Base-by-base conservation (phyloP, 345 rosid species). In the Adansonia digitata region DNA sequence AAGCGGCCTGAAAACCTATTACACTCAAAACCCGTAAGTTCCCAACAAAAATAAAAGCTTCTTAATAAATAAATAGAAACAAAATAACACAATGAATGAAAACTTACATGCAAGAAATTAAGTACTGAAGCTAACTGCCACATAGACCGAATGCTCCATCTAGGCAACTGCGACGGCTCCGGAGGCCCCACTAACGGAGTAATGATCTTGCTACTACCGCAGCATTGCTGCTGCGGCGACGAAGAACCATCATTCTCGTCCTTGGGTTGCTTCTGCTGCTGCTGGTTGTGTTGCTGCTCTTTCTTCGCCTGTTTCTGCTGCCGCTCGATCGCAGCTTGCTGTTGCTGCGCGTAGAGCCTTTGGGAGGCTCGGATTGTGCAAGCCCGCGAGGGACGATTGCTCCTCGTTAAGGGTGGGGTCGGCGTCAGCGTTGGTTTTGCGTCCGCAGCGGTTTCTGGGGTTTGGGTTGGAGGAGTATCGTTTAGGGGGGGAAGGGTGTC, bases 131-230 rank as follows among this genome's bases (percentile, higher is more conserved):
- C 97, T 82, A 96, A 86, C 82, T 96, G 97, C 98, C 98, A 93
- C 98, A 96, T 96, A 26, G 92, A 92, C 66, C 99, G 93, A 77
- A 96, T 94, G 78, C 73, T 93, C 99, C 99, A 92, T 69, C 99
- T 84, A 26, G 97, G 90, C 86, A 92, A 77, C 88, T 89, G 98
- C 5, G 97, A 80, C 34, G 94, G 87, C 79, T 89, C 93, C 8
- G 97, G 98, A 22, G 86, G 84, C 46, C 80, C 90, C n/a, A 89
- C 94, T 72, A 96, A 82, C 39, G 85, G 87, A 78, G 98, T 96
- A 22, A 92, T 79, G n/a, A 90, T 88, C 86, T 84, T 89, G 66
- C 85, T 83, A 57, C 80, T 84, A 29, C 84, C 82, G 34, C 84
- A 69, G 63, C 93, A 87, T 87, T 89, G 89, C 80, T 81, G 81